Conservation (phyloP, 805 yeast species). For the Candida tibetensis region DNA sequence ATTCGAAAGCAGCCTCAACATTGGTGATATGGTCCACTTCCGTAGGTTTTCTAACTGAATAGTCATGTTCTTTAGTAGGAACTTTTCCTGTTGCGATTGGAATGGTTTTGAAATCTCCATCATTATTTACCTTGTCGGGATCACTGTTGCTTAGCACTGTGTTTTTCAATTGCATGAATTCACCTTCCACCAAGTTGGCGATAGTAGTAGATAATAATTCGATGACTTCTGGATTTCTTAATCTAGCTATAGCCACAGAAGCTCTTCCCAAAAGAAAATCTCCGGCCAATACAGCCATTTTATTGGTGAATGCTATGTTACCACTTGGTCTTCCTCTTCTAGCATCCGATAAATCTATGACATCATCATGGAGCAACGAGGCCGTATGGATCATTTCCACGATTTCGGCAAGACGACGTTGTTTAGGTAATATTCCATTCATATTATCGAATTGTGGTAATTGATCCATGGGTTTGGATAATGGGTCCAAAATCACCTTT, state of each 20-base stretch:
- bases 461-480: conserved; percentile 74
- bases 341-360: conserved; percentile 84
- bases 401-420: conserved; percentile 92
- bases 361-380: conserved; percentile 92
- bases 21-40: conserved; percentile 59
- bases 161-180: conserved; percentile 96
- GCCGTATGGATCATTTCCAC: conserved; percentile 99
- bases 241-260: conserved; percentile 88
- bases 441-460: conserved; percentile 57
- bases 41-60: conserved; percentile 39
- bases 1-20: conserved; percentile 89
- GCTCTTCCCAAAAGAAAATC: conserved; percentile 95
- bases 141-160: conserved; percentile 62
- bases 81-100: conserved; percentile 64
- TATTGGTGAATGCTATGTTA: conserved; percentile 89
- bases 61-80: conserved; percentile 59
- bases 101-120: conserved; percentile 41
- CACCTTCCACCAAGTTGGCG: conserved; percentile 97
- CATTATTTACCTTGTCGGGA: conserved; percentile 45
- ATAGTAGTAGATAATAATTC: conserved; percentile 93
- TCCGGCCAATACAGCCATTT: conserved; percentile 97
- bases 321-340: conserved; percentile 91
- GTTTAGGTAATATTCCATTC: conserved; percentile 88
- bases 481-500: conserved; percentile 73
- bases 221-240: conserved; percentile 95